A percentile compares a stretch with the other conserved stretches of the same genome.
phyloP scores from a whole-genome alignment of 2,329 filamentous ascomycete species.

The Ascosphaera apis region DNA sequence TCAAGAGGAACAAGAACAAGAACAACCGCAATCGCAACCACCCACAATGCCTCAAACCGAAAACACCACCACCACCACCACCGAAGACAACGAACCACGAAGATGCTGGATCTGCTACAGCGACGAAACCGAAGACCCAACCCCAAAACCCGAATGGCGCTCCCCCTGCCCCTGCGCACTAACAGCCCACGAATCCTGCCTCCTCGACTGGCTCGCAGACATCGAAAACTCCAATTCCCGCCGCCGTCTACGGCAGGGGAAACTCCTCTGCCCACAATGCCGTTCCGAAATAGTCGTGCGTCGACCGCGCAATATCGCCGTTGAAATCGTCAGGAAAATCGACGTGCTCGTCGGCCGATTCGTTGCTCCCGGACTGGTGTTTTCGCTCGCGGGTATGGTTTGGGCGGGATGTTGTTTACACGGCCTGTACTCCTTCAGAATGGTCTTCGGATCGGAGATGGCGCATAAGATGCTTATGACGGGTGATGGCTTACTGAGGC shows the following conservation, averaged over 20 bases:
- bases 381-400: slow-evolving; percentile 22
- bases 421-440: slow-evolving; percentile 38
- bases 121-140: slow-evolving; percentile 38
- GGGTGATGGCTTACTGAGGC: slow-evolving; percentile 14
- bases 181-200: slow-evolving; percentile 70
- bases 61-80: slow-evolving; percentile 4
- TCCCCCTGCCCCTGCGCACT: slow-evolving; percentile 79
- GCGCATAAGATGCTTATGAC: slow-evolving; percentile 29
- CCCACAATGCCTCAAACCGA: no score
- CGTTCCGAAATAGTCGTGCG: slow-evolving; percentile 57
- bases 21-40: slow-evolving; percentile 4
- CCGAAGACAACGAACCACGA: slow-evolving; percentile 15
- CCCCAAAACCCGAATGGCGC: slow-evolving; percentile 46
- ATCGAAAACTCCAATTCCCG: slow-evolving; percentile 41
- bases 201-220: slow-evolving; percentile 85
- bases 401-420: slow-evolving; percentile 31
- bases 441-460: slow-evolving; percentile 42
- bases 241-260: slow-evolving; percentile 28
- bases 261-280: slow-evolving; percentile 72
- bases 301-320: slow-evolving; percentile 48
- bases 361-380: slow-evolving; percentile 40
- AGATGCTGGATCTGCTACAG: slow-evolving; percentile 50
- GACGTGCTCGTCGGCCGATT: slow-evolving; percentile 34
- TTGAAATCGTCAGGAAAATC: slow-evolving; percentile 40
- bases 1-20: slow-evolving; percentile 4